A percentile compares a stretch with the other conserved stretches of the same genome.
These are phyloP conservation scores for Rhizopogon vesiculosus DNA, from an alignment of 768 basidiomycete genomes.

Conservation along the genomic window DNA sequence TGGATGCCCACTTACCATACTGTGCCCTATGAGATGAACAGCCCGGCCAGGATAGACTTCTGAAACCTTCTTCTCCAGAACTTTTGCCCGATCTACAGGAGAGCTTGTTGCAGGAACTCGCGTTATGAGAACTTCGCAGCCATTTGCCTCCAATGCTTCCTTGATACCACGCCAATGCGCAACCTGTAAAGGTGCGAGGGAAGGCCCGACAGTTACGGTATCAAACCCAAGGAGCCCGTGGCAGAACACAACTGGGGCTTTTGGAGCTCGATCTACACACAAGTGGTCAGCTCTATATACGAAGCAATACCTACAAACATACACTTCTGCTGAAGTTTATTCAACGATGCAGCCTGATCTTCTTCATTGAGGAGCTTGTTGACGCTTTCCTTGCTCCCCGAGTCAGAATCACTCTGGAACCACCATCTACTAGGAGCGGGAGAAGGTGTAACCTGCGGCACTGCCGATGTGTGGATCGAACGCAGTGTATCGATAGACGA, in stretches of 20 bases:
- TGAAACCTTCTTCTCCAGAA: slow-evolving; percentile 79
- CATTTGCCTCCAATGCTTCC: slow-evolving; percentile 86
- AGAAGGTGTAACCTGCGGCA: slow-evolving; percentile 21
- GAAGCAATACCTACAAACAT: slow-evolving; percentile 17
- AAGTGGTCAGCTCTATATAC: not conserved
- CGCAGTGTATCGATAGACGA: slow-evolving; percentile 61
- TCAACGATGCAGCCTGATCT: slow-evolving; percentile 43
- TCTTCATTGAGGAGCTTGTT: slow-evolving; percentile 46
- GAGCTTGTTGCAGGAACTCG: slow-evolving; percentile 91
- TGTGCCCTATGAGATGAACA: slow-evolving; percentile 90
- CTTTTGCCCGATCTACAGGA: slow-evolving; percentile 83
- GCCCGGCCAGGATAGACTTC: slow-evolving; percentile 75
- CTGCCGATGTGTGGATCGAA: slow-evolving; percentile 28
- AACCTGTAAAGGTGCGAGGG: slow-evolving; percentile 79
- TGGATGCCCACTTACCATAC: slow-evolving; percentile 47
- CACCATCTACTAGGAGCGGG: slow-evolving; percentile 38
- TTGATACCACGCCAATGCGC: slow-evolving; percentile 97
- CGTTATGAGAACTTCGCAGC: slow-evolving; percentile 86
- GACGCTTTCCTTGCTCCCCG: slow-evolving; percentile 34
- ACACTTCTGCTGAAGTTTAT: slow-evolving; percentile 49
- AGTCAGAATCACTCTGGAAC: slow-evolving; percentile 38
- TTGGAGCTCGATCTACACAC: slow-evolving; percentile 64
- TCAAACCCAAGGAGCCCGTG: slow-evolving; percentile 93
- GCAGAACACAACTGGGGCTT: slow-evolving; percentile 89
- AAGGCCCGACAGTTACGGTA: slow-evolving; percentile 70